A percentile compares a stretch with the other conserved stretches of the same genome.
phyloP scores from a whole-genome alignment of 306 rosid species.

The Quercus robur region DNA sequence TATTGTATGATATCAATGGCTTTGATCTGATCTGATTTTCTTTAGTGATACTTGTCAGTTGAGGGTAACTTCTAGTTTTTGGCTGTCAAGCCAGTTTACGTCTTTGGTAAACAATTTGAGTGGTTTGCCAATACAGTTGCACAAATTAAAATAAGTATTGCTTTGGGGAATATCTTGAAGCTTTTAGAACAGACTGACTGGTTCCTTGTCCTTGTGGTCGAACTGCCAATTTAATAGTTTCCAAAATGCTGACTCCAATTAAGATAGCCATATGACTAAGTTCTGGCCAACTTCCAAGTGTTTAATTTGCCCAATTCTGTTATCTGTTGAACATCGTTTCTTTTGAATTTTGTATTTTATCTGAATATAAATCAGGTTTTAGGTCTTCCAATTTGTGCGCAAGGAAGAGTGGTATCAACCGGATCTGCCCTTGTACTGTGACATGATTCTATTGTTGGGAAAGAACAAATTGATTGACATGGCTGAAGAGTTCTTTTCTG shows the following conservation, averaged over 20 bases:
- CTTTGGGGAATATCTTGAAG: neutral
- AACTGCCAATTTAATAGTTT: neutral
- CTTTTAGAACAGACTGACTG: neutral
- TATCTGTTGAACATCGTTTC: neutral
- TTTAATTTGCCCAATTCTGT: neutral
- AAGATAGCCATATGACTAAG: neutral
- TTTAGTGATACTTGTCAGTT: neutral
- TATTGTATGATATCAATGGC: neutral
- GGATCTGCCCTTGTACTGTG: slow-evolving; percentile 50
- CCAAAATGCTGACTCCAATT: neutral
- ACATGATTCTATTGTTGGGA: slow-evolving; percentile 55
- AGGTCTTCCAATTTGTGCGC: slow-evolving; percentile 65
- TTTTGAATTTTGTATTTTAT: neutral
- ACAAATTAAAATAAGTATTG: neutral
- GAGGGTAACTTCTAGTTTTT: neutral
- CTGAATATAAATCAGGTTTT: slow-evolving; percentile 24
- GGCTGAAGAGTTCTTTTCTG: slow-evolving; percentile 56
- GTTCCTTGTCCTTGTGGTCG: neutral
- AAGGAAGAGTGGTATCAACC: slow-evolving; percentile 43
- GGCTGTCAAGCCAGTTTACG: neutral
- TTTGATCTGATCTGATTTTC: neutral
- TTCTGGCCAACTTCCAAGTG: neutral
- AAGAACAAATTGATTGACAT: slow-evolving; percentile 47
- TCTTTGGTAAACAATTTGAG: neutral
- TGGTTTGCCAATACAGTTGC: neutral